phyloP scores from a whole-genome alignment of 768 basidiomycete genomes.

The Termitomyces sp. region DNA sequence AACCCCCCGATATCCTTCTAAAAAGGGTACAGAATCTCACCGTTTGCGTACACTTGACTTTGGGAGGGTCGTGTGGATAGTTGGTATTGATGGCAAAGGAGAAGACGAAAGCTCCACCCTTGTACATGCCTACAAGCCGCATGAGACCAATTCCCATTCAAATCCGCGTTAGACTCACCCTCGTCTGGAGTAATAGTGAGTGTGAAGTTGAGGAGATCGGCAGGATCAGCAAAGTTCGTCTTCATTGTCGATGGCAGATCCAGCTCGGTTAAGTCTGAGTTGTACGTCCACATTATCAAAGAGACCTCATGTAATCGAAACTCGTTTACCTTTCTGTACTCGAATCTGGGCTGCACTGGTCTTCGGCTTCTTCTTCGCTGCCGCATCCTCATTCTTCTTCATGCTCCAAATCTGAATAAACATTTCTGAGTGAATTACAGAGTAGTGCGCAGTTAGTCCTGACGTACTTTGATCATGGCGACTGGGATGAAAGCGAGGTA shows the following conservation, averaged over 20 bases:
- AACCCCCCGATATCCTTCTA: neutral
- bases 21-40: constrained; percentile 35
- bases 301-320: neutral
- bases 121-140: constrained; percentile 82
- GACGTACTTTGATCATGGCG: constrained; percentile 43
- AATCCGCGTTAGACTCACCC: constrained; percentile 42
- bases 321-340: constrained; percentile 89
- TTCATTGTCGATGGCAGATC: constrained; percentile 96
- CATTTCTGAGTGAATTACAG: constrained; percentile 6
- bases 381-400: constrained; percentile 99
- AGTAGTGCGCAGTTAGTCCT: neutral
- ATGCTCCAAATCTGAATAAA: constrained; percentile 88
- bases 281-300: neutral
- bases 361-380: constrained; percentile 97
- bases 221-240: constrained; percentile 87
- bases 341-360: constrained; percentile 97
- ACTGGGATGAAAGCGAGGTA: constrained; percentile 20
- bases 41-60: constrained; percentile 95
- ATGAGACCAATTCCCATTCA: neutral
- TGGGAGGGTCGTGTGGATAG: constrained; percentile 99
- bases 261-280: constrained; percentile 88
- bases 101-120: constrained; percentile 89
- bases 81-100: constrained; percentile 95
- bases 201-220: constrained; percentile 94
- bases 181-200: constrained; percentile 96